Base-by-base conservation (phyloP, 345 rosid genomes). In the Citrus australasica region DNA sequence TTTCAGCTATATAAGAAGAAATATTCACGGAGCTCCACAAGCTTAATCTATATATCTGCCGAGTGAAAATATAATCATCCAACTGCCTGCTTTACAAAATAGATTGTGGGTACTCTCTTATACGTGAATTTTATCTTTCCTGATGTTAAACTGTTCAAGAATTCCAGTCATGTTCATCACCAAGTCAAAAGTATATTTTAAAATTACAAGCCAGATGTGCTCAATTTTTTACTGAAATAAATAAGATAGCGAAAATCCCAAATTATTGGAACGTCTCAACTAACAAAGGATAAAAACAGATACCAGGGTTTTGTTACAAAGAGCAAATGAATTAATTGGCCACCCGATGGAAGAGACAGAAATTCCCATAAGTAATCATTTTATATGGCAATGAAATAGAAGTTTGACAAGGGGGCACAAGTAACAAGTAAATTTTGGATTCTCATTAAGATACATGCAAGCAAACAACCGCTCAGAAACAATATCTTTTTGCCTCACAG, bases 361-460 rank as follows among this genome's bases (percentile, higher is more conserved):
- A 46, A 19, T 48, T 66, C 27, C 25, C 69, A 65, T 51, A 27
- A 46, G 22, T 35, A 66, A 75, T 32, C 40, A 61, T 55, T 77
- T 77, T 69, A 63, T 73, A 48, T 59, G n/a, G 69, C 63, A 60
- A 9, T 14, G 7, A 38, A 27, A 77, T 56, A 77, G 27, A 28
- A 62, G 73, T 68, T 73, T 27, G 5, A 76, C 27, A 62, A 62
- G 46, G 71, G 58, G 33, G 65, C 32, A 33, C 75, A 40, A 32
- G 42, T 61, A 76, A 58, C 25, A 74, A 48, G 61, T 71, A 79
- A 40, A 65, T 30, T 27, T 61, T 69, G 8, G 63, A 75, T 69
- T 63, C 30, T 55, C 79, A 69, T 40, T 4, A 56, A 70, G 63
- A 70, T 62, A 24, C 63, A 69, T 3, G 27, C 66, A 67, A 60